These are phyloP conservation scores for Nothophaeocryptopus gaeumannii DNA, from an alignment of 2,329 filamentous ascomycete species.

Conservation along the genomic window DNA sequence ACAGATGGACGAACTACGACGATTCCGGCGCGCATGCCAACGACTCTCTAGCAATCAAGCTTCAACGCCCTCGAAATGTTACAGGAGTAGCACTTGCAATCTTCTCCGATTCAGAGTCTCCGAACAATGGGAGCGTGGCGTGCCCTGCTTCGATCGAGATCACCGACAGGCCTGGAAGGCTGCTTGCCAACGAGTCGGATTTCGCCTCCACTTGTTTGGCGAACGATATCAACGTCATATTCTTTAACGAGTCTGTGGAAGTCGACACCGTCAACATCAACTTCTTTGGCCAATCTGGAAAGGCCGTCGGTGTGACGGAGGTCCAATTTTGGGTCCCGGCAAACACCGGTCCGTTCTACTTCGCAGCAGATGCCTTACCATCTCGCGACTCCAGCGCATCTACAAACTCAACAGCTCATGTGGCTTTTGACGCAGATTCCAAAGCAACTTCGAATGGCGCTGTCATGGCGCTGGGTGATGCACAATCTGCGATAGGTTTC, in stretches of 20 bases:
- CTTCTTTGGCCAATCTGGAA: not conserved
- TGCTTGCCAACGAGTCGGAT: not conserved
- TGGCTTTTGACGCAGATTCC: not conserved
- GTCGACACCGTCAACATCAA: not conserved
- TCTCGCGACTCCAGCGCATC: too few species aligned
- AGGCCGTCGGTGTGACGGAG: not conserved
- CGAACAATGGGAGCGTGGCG: constrained; percentile 31
- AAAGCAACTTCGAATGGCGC: constrained; percentile 2
- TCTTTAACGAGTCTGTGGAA: not conserved
- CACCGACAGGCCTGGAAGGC: not conserved
- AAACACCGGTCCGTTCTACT: not conserved
- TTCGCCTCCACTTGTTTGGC: not conserved
- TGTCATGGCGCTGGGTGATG: not conserved
- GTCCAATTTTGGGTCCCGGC: not conserved
- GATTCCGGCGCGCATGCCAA: constrained; percentile 11
- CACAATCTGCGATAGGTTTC: not conserved
- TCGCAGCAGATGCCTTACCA: not conserved
- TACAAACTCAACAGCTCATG: not conserved
- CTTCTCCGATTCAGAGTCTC: constrained; percentile 36
- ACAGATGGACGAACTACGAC: constrained; percentile 31
- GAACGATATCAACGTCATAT: not conserved
- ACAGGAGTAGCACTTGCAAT: constrained; percentile 26
- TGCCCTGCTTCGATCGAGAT: constrained; percentile 26
- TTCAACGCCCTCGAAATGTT: constrained; percentile 21
- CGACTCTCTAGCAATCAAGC: constrained; percentile 19